Evolutionary conservation across 176 grass and related monocot species (phyloP).

Genomic region (Alloteropsis semialata): DNA sequence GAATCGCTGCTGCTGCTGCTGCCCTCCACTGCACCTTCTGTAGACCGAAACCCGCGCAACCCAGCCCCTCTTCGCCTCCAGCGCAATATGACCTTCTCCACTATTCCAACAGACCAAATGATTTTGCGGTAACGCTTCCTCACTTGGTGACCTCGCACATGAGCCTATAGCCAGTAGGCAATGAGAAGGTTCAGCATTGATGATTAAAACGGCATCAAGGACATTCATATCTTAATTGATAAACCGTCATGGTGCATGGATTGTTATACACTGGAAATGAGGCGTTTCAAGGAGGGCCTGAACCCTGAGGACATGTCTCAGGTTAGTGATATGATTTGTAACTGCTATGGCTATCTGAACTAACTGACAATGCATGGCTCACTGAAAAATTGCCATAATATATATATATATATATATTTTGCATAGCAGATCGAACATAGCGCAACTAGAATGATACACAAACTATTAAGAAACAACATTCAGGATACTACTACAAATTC

Average conservation of each 20-base stretch:
- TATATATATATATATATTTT: not conserved
- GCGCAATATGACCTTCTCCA: constrained; percentile 88
- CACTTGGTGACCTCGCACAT: constrained; percentile 97
- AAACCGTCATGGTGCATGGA: not conserved
- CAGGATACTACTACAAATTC: not conserved
- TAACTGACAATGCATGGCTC: not conserved
- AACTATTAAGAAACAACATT: not conserved
- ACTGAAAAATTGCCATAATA: not conserved
- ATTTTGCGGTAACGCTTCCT: constrained; percentile 92
- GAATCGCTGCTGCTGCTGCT: constrained; percentile 21
- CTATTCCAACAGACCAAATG: constrained; percentile 88
- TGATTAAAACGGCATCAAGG: not conserved
- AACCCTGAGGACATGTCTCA: not conserved
- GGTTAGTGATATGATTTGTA: constrained; percentile 2
- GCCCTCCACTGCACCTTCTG: constrained; percentile 41
- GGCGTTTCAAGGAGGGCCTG: not conserved
- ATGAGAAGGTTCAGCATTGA: constrained; percentile 7
- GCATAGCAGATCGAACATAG: not conserved
- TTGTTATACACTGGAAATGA: constrained; percentile 2
- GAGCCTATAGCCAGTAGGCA: constrained; percentile 63
- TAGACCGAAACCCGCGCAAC: constrained; percentile 73
- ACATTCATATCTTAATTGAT: not conserved
- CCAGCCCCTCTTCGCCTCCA: constrained; percentile 78
- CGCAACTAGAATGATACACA: not conserved
- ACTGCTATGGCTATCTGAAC: not conserved